Conservation (phyloP, 345 rosid species). For the Eucalyptus pauciflora region DNA sequence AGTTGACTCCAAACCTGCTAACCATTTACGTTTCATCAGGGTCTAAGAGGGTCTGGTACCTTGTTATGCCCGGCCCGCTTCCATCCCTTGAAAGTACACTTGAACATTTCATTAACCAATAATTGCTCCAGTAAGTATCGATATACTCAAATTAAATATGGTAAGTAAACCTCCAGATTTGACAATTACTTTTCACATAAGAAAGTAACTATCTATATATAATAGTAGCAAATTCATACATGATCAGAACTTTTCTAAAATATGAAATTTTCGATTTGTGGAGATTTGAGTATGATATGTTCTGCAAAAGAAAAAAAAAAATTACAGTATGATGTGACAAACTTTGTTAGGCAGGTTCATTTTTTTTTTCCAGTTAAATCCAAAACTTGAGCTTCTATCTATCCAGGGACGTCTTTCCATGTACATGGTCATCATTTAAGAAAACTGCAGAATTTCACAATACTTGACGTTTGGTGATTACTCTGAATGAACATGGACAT, state of each 20-base stretch:
- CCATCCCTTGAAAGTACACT: background rate
- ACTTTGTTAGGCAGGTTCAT: background rate
- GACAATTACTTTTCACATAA: background rate
- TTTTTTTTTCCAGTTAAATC: background rate
- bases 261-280: background rate
- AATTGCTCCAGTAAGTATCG: background rate
- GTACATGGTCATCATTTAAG: background rate
- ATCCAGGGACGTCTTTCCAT: background rate
- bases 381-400: background rate
- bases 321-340: background rate
- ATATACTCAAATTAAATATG: background rate
- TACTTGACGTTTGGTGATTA: background rate
- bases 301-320: background rate
- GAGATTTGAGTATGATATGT: background rate
- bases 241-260: background rate
- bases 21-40: background rate
- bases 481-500: background rate
- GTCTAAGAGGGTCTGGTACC: background rate
- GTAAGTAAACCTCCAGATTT: background rate
- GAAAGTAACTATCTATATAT: background rate
- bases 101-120: background rate
- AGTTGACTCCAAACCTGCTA: background rate
- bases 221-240: background rate
- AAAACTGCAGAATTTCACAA: background rate
- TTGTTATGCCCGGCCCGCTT: rapidly evolving